These are phyloP conservation scores for Sarocladiaceae sp. DNA, from an alignment of 2,329 filamentous ascomycete species.

Conservation along the genomic window DNA sequence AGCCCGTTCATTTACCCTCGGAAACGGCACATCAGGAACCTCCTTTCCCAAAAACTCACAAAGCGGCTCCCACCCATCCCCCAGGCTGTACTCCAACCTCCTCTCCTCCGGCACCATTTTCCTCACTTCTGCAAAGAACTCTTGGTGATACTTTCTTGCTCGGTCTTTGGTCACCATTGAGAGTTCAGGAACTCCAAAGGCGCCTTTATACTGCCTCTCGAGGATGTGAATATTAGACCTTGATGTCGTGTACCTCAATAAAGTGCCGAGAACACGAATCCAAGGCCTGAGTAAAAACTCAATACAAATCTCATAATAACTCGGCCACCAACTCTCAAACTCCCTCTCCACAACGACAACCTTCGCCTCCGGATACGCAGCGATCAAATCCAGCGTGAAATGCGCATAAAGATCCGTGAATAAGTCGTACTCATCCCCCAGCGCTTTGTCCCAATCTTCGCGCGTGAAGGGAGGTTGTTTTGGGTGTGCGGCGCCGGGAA, in stretches of 20 bases:
- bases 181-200: background rate
- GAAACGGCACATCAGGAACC: background rate
- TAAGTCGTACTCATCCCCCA: background rate
- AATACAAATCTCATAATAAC: background rate
- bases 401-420: background rate
- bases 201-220: background rate
- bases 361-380: background rate
- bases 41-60: slow-evolving; percentile 21
- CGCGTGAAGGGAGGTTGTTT: background rate
- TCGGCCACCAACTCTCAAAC: background rate
- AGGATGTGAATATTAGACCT: background rate
- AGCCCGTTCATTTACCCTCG: background rate
- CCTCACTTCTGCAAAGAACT: slow-evolving; percentile 16
- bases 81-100: slow-evolving; percentile 19
- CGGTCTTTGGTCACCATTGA: background rate
- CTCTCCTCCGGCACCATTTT: slow-evolving; percentile 12
- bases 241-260: background rate
- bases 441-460: background rate
- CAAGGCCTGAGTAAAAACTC: background rate
- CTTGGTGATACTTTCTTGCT: slow-evolving; percentile 13
- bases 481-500: background rate
- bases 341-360: background rate
- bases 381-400: background rate
- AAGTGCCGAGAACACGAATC: background rate
- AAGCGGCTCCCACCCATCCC: slow-evolving; percentile 21